Evolutionary conservation across 192 early-diverging fungal genomes (phyloP), one percentile per base, ranked within the genome.

Genomic region (Polychytrium aggregatum): DNA sequence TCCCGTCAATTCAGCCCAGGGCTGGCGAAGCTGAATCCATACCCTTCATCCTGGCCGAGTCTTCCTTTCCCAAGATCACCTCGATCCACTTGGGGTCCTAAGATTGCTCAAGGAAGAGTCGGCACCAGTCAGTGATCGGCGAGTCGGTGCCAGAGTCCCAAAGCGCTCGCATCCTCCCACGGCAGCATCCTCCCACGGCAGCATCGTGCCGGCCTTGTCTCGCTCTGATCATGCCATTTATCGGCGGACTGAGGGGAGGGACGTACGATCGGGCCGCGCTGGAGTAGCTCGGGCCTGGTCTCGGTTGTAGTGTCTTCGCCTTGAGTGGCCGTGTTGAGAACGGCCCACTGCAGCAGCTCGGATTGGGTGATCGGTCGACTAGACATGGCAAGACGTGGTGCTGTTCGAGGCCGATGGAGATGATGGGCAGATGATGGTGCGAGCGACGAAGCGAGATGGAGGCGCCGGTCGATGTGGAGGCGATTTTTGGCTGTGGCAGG

Each of bases 41-140:
- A 78, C 75, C 75, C 57, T 76, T 76, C 90, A 97, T 95, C 40
- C 76, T 69, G 14, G 78, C 78, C 4, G 89, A 76, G 39, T 92
- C 92, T 25, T 85, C 79, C 61, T 90, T 91, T 21, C 95, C 95
- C 24, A 98, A 70, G 47, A 98, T 93, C 14, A 83, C 80, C 30
- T 98, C 90, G 40, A 98, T 70, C 55, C 95, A 67, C 36, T 74
- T 87, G 1, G 92, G 82, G 59, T 97, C 91, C 48, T 80, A 57
- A 20, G 51, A 17, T 62, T 13, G 50, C 31, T 21, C 6, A 53
- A 25, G 22, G 20, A 27, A 37, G 29, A 13, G 25, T 44, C 8
- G 7, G n/a, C 20, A 37, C 8, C 17, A 18, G 14, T 35, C 7
- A n/a, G 16, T 1, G 6, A 20, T 0, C 33, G 18, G 13, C 8